Evolutionary conservation across 2,329 filamentous ascomycete genomes (phyloP).

Genomic region (Penicillium occitanis): DNA sequence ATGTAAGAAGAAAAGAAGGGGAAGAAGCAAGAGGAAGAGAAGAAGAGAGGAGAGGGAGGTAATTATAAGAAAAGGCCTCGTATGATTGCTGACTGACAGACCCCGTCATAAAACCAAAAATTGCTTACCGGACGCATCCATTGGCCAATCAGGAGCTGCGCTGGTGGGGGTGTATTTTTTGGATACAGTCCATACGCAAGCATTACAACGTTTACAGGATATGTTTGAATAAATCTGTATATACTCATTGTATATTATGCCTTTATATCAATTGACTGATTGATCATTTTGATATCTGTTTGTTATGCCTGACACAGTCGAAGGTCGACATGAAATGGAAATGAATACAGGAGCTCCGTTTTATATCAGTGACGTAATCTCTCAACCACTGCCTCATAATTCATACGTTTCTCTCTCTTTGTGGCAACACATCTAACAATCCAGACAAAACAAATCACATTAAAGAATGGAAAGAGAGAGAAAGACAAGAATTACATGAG

Average conservation of each 20-base stretch:
- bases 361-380: constrained; percentile 1
- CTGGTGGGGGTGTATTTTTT: constrained; percentile 1
- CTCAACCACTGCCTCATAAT: background rate
- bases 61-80: background rate
- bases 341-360: background rate
- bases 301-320: background rate
- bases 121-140: background rate
- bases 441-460: background rate
- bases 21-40: background rate
- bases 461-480: background rate
- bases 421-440: background rate
- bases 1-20: background rate
- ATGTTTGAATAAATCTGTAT: background rate
- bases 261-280: background rate
- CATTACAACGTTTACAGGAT: background rate
- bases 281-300: background rate
- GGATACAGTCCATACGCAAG: background rate
- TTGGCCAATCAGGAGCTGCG: constrained; percentile 2
- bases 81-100: background rate
- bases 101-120: constrained; percentile 4
- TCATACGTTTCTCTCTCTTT: background rate
- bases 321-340: background rate
- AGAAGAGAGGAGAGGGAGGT: background rate
- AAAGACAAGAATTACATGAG: background rate
- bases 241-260: no score